Base-by-base conservation (phyloP, 768 basidiomycete genomes). In the Punctularia strigosozonata region DNA sequence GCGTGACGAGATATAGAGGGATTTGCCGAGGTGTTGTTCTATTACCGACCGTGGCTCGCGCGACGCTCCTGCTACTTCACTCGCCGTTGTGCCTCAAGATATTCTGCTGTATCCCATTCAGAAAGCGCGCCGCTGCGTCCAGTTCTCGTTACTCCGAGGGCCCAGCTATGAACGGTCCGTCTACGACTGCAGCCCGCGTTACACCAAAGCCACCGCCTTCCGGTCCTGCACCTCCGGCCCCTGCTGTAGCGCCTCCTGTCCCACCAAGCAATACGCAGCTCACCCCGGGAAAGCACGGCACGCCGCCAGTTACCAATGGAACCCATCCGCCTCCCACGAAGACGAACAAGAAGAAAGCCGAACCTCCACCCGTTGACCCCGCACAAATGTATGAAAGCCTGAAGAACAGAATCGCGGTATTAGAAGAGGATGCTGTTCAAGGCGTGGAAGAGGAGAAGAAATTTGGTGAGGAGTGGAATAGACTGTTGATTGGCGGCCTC, bases 301-400 rank as follows among this genome's bases (percentile, higher is more conserved):
- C 45, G n/a, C 17, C 45, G 25, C 26, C 45, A 13, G 45, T 44
- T 18, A 24, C 30, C 28, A 42, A 46, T 33, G 44, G 45, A 21
- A 21, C 46, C 19, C 22, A 31, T 24, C 25, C 46, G 4, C 34
- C 42, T 36, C 20, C 32, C 14, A 32, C 18, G 32, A 4, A 40
- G 25, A 18, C 24, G 22, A 80, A 62, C 64, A 88, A 85, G 76
- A 81, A 79, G 65, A 82, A 80, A 59, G 69, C 65, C 48, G 81
- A 80, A 44, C 61, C 65, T 41, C 55, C 66, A 5, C 79, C 77
- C 17, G 72, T 84, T 39, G 87, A 91, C 63, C 85, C 86, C 39
- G 80, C 77, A 2, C 71, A 75, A 30, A 84, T 90, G 82, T 88
- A 88, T 56, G 87, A 89, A 58, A 83, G 77, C 39, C 66, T 91